phyloP scores from a whole-genome alignment of 805 yeast species.

The Ogataea haglerorum region DNA sequence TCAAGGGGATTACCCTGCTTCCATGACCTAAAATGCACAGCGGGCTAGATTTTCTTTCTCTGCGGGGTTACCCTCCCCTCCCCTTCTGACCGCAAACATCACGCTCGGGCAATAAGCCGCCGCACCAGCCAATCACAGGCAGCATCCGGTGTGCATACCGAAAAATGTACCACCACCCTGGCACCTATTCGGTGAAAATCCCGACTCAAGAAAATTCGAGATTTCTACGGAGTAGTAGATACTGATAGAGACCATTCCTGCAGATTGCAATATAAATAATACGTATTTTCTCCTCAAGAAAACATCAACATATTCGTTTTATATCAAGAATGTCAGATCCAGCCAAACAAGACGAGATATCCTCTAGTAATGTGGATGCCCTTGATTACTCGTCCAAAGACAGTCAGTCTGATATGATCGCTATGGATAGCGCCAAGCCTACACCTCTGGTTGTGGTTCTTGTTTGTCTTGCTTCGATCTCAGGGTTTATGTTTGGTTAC shows the following conservation, averaged over 20 bases:
- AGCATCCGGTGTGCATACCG: slow-evolving; percentile 4
- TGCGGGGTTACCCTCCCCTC: not conserved
- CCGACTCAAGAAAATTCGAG: slow-evolving; percentile 18
- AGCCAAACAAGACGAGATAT: not conserved
- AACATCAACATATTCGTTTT: not conserved
- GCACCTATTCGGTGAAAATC: slow-evolving; percentile 11
- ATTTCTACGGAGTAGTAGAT: slow-evolving; percentile 1
- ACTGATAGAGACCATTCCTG: not conserved
- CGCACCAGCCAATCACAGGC: slow-evolving; percentile 8
- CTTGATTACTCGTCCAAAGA: slow-evolving; percentile 7
- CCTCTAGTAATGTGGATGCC: slow-evolving; percentile 2
- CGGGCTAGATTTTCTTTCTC: not conserved
- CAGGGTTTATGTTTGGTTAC: slow-evolving; percentile 96
- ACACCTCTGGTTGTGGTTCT: slow-evolving; percentile 62
- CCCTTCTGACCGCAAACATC: not conserved
- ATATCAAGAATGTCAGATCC: not conserved
- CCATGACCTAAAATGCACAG: not conserved
- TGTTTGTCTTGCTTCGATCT: slow-evolving; percentile 78
- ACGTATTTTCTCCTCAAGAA: not conserved
- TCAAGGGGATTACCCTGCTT: not conserved
- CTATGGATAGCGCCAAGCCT: slow-evolving; percentile 47
- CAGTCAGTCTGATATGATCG: slow-evolving; percentile 3
- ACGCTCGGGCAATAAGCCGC: slow-evolving; percentile 2
- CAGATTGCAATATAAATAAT: not conserved
- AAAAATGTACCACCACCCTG: slow-evolving; percentile 1